Evolutionary conservation across 2,329 filamentous ascomycete species (phyloP), one percentile per base, ranked within the genome.

Genomic region (Fusarium sarcochroum): DNA sequence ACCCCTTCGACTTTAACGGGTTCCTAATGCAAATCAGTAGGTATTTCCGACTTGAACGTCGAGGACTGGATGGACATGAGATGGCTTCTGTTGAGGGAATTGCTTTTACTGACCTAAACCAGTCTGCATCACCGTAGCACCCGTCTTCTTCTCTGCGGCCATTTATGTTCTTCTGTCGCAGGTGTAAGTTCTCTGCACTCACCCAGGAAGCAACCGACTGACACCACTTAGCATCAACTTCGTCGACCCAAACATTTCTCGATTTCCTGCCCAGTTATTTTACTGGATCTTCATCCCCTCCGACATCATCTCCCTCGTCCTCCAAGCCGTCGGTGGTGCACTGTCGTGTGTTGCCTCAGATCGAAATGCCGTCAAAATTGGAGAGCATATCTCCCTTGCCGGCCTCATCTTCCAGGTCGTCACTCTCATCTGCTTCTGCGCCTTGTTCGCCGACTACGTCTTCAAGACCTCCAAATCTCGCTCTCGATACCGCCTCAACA

Each of bases 1-100:
- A 90, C 59, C 86, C 88, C 0, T 91, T 88, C 71, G 78, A 74
- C 42, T 84, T 89, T 70, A 73, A 72, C 10, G 86, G 83, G 0
- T 92, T 91, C 71, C 81, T 91, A 70, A 84, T 90, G n/a, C 87
- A 91, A 73, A 90, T 90, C 60, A 80, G 84, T 83, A 88, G n/a
- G 71, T 73, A 7, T 5, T 18, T n/a, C 7, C 53, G 9, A 14
- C n/a, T 14, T 18, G 15, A 20, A 38, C 40, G 37, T 17, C 10
- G 7, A 23, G 14, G 18, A n/a, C 21, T 6, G 10, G 40, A 15
- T 9, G 35, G 15, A 34, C 30, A 18, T 23, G 13, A 18, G 18
- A 23, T 17, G 7, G 21, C 20, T 30, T 20, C 18, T 38, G n/a
- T 44, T 50, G 3, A n/a, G n/a, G 17, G 2, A n/a, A 7, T 6